Base-by-base conservation (phyloP, 345 rosid species). In the Salix purpurea region DNA sequence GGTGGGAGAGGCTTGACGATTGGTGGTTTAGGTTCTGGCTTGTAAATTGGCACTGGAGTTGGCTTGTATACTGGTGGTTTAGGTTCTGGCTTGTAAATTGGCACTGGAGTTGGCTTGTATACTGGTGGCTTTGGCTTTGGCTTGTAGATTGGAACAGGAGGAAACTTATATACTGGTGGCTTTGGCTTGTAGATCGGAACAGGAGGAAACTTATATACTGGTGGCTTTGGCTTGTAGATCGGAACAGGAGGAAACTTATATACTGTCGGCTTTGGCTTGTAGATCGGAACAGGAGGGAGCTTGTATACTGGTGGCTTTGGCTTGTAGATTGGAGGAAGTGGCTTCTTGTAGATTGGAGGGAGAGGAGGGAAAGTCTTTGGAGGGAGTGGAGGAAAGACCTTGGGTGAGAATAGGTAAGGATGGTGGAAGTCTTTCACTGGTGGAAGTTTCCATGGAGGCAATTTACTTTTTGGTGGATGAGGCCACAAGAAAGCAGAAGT, bases 401-500 rank as follows among this genome's bases (percentile, higher is more conserved):
- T 80, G 2, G 80, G 85, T 16, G 69, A 83, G 23, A 66, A 40
- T 5, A 78, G 84, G 42, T 72, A 71, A 0, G 74, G 80, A 32
- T 74, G 79, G 26, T 74, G 74, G 67, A 81, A 80, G 68, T 19
- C 23, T 69, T 79, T 83, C 69, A 36, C 23, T 7, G 80, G 85
- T 0, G 91, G 90, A 69, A 86, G 75, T 40, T 77, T 74, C 64
- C 67, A 65, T 16, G 71, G 40, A 34, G 85, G 76, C 30, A 71
- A 58, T 52, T 80, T 82, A 12, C 85, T 82, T 44, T 82, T 62
- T 6, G 86, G 77, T 40, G 87, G 90, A 71, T 77, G 66, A 72
- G 85, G 98, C 93, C 89, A 87, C 13, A 90, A 69, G 77, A 83
- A 83, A 0, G 89, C 88, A 0, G 97, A 90, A 60, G 87, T 67